Evolutionary conservation across 352 stramenopile species (phyloP).

Genomic region (Phytophthora macrochlamydospora): DNA sequence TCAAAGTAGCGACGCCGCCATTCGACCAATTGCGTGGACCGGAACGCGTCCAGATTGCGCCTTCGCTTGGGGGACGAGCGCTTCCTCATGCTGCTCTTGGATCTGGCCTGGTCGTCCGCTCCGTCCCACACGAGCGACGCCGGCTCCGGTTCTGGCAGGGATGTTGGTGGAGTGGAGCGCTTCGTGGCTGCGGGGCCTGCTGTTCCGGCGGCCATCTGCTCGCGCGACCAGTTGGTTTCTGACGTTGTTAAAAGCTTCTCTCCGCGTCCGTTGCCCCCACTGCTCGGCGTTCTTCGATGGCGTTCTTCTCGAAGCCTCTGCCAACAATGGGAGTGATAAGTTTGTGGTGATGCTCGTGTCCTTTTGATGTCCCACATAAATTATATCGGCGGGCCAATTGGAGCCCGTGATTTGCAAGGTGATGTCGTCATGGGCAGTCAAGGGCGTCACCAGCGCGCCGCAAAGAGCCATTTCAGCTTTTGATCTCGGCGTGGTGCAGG

Average conservation of each 20-base stretch:
- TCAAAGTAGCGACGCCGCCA: slow-evolving; percentile 72
- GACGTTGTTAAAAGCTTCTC: background rate
- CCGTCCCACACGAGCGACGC: slow-evolving; percentile 16
- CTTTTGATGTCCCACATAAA: background rate
- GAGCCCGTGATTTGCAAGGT: no score
- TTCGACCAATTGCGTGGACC: slow-evolving; percentile 27
- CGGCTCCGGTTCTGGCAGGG: slow-evolving; percentile 20
- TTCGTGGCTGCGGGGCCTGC: slow-evolving; percentile 4
- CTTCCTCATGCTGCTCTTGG: slow-evolving; percentile 12
- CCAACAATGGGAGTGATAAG: no score
- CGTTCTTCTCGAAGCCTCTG: background rate
- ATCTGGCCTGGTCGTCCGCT: slow-evolving; percentile 5
- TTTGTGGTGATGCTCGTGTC: background rate
- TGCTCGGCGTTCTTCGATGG: no score
- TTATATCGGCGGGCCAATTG: background rate
- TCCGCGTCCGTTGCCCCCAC: no score
- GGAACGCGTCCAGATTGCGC: slow-evolving; percentile 23
- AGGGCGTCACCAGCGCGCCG: background rate
- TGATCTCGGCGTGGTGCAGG: background rate
- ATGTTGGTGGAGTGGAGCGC: slow-evolving; percentile 18
- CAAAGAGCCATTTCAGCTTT: no score
- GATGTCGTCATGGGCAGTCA: background rate
- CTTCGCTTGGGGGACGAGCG: background rate
- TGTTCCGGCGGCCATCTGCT: slow-evolving; percentile 30
- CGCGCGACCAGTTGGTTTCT: slow-evolving; percentile 29